Evolutionary conservation across 2,329 filamentous ascomycete genomes (phyloP).

Genomic region (Ophiostoma triangulosporum): DNA sequence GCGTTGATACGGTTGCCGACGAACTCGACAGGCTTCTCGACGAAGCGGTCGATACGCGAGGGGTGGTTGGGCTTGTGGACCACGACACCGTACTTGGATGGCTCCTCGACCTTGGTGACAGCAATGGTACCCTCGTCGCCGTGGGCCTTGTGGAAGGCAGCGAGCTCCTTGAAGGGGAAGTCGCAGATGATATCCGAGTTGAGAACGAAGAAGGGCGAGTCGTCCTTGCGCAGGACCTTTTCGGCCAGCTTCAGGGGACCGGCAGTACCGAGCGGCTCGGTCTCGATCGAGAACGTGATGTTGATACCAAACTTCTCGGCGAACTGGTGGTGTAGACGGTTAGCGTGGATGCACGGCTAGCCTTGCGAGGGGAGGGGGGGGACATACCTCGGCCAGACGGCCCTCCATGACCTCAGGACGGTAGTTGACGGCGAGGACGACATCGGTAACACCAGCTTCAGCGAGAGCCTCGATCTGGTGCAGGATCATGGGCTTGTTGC

Average conservation of each 20-base stretch:
- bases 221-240: constrained; percentile 81
- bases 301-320: constrained; percentile 85
- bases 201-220: constrained; percentile 91
- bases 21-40: constrained; percentile 98
- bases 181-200: constrained; percentile 99
- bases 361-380: not conserved
- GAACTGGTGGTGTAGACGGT: constrained; percentile 40
- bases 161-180: constrained; percentile 83
- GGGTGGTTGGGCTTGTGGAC: constrained; percentile 91
- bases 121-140: constrained; percentile 95
- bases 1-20: constrained; percentile 98
- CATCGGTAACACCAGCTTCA: constrained; percentile 87
- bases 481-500: constrained; percentile 97
- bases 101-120: constrained; percentile 97
- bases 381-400: constrained; percentile 69
- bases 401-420: constrained; percentile 95
- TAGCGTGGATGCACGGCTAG: not conserved
- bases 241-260: constrained; percentile 93
- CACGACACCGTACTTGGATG: constrained; percentile 96
- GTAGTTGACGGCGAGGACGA: constrained; percentile 98
- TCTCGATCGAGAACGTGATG: constrained; percentile 95
- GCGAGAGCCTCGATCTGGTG: constrained; percentile 95
- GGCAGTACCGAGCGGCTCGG: constrained; percentile 86
- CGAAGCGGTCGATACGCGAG: constrained; percentile 92
- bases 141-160: constrained; percentile 82